Evolutionary conservation across 345 rosid species (phyloP).

Genomic region (Kandelia obovata): DNA sequence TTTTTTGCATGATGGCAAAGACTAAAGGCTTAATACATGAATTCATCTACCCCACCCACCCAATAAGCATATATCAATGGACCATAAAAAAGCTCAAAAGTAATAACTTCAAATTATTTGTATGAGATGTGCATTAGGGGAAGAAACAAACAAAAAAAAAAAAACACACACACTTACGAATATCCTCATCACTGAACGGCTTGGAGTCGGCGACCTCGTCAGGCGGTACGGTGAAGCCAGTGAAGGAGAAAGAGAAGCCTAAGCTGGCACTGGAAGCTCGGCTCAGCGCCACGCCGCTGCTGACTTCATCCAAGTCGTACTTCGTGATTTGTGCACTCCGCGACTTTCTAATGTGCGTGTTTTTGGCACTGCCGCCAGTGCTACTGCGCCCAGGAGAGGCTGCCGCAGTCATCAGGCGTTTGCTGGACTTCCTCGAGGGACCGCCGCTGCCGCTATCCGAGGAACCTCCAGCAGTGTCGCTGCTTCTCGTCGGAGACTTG

Average conservation of each 20-base stretch:
- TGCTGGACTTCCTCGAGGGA: slow-evolving; percentile 69
- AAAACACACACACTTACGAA: slow-evolving; percentile 45
- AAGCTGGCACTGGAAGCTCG: slow-evolving; percentile 95
- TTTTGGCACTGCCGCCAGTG: slow-evolving; percentile 32
- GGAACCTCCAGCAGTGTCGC: slow-evolving; percentile 14
- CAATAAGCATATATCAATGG: too few species aligned
- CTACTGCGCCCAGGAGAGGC: slow-evolving; percentile 60
- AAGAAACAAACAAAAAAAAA: background rate
- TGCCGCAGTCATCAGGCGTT: slow-evolving; percentile 42
- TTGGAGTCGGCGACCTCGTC: slow-evolving; percentile 75
- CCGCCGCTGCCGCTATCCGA: slow-evolving; percentile 26
- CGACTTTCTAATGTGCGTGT: slow-evolving; percentile 76
- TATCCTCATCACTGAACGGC: slow-evolving; percentile 86
- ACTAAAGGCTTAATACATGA: too few species aligned
- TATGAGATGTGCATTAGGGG: background rate
- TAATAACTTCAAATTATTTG: background rate
- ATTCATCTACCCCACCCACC: too few species aligned
- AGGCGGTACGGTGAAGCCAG: slow-evolving; percentile 81
- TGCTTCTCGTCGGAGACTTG: slow-evolving; percentile 48
- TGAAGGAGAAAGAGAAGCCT: slow-evolving; percentile 88
- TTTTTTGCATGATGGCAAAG: too few species aligned
- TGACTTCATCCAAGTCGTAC: slow-evolving; percentile 67
- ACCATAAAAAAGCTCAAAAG: background rate
- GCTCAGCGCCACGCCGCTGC: slow-evolving; percentile 84
- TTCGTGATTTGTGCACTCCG: slow-evolving; percentile 73